Percentiles rank a stretch among this genome's conserved stretches.
Evolutionary conservation across 805 yeast genomes (phyloP).

Genomic region (Metschnikowia corniflorae): DNA sequence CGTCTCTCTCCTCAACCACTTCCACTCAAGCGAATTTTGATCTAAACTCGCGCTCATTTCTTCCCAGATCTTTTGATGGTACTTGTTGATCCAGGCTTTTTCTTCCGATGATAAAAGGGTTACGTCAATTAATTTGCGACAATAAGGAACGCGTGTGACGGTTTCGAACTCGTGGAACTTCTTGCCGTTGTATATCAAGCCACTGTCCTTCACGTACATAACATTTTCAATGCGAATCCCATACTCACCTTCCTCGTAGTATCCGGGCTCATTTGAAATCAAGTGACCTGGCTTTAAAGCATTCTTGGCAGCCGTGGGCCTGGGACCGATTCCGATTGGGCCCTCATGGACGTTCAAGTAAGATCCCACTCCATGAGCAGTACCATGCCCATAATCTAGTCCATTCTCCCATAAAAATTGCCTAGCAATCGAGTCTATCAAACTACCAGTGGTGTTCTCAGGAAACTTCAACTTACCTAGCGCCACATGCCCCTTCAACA

Average conservation of each 20-base stretch:
- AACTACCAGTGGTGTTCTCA: conserved; percentile 50
- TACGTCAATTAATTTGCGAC: conserved; percentile 66
- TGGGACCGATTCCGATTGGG: conserved; percentile 59
- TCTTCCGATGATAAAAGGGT: conserved; percentile 58
- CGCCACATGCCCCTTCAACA: conserved; percentile 55
- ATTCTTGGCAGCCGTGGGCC: conserved; percentile 45
- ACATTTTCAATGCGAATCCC: conserved; percentile 56
- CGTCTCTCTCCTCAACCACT: conserved; percentile 53
- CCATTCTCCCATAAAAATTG: conserved; percentile 55
- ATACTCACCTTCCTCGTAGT: conserved; percentile 54
- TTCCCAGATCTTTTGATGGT: conserved; percentile 57
- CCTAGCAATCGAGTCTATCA: conserved; percentile 56
- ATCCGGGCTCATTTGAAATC: conserved; percentile 62
- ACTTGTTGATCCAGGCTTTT: conserved; percentile 61
- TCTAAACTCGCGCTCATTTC: conserved; percentile 41
- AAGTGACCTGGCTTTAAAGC: conserved; percentile 51
- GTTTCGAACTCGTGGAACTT: conserved; percentile 73
- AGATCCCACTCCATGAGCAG: conserved; percentile 64
- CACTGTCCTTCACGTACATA: conserved; percentile 44
- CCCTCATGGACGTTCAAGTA: conserved; percentile 61
- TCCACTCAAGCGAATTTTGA: conserved; percentile 35
- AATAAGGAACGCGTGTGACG: conserved; percentile 81
- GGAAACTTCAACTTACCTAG: conserved; percentile 51
- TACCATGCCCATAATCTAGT: conserved; percentile 59
- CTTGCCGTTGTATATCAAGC: conserved; percentile 47